A percentile compares a stretch with the other conserved stretches of the same genome.
Conservation (phyloP, 2,329 filamentous ascomycete genomes). For the Nothopassalora personata region DNA sequence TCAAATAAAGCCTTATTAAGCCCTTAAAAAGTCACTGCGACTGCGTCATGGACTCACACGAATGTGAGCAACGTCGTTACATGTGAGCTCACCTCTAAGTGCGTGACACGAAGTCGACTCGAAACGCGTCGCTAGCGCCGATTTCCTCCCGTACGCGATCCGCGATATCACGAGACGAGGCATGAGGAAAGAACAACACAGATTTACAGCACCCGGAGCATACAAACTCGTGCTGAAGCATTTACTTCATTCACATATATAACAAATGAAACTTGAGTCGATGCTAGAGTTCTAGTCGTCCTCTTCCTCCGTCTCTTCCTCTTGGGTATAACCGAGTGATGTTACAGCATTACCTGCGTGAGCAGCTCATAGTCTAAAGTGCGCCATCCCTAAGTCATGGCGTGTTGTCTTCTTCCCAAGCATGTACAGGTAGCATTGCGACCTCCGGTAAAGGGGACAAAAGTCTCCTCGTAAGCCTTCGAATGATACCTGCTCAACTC, state of each 20-base stretch:
- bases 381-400: neutral
- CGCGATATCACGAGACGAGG: neutral
- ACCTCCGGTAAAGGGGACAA: neutral
- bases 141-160: neutral
- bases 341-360: constrained; percentile 2
- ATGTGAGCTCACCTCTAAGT: neutral
- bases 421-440: constrained; percentile 5
- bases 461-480: neutral
- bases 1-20: too few species aligned
- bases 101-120: neutral
- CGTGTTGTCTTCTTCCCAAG: neutral
- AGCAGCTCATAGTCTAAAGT: constrained; percentile 6
- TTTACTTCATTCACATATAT: neutral
- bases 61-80: too few species aligned
- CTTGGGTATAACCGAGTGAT: neutral
- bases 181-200: too few species aligned
- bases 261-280: neutral
- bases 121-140: neutral
- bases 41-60: too few species aligned
- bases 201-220: too few species aligned
- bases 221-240: too few species aligned
- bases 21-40: too few species aligned
- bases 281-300: neutral
- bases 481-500: neutral
- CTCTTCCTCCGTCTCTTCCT: neutral